These are phyloP conservation scores for Pythium periplocum DNA, from an alignment of 352 stramenopile species.

Conservation along the genomic window DNA sequence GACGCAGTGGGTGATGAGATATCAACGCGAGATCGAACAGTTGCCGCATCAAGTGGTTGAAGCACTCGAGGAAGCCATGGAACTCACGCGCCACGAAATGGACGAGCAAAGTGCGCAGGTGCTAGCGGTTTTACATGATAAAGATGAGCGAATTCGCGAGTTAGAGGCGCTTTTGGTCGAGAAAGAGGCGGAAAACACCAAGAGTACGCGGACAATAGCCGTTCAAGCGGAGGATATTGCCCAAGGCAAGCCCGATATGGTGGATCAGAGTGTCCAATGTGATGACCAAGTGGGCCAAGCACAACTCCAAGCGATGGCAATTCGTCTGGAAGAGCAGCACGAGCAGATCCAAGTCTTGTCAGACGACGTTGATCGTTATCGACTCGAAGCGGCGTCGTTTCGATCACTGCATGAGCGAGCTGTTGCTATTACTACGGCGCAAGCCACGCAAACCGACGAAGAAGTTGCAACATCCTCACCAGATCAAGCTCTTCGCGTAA, in stretches of 20 bases:
- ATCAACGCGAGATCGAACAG: no score
- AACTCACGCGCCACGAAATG: background rate
- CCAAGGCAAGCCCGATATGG: no score
- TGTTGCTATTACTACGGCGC: background rate
- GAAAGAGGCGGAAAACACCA: no score
- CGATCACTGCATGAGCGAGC: no score
- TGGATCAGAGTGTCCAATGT: no score
- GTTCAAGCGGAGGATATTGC: no score
- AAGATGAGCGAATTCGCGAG: constrained; percentile 19
- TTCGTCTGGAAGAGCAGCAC: constrained; percentile 13
- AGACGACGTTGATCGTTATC: constrained; percentile 19
- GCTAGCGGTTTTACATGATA: constrained; percentile 21
- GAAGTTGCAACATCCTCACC: background rate
- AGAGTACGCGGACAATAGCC: no score
- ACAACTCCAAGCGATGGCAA: constrained; percentile 1
- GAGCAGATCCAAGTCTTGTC: constrained; percentile 28
- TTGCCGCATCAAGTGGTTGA: no score
- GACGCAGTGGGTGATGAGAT: no score
- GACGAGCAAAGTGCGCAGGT: constrained; percentile 22
- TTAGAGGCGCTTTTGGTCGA: no score
- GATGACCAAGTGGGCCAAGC: background rate
- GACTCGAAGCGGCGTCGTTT: no score
- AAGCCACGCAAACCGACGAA: constrained; percentile 6
- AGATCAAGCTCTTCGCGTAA: background rate
- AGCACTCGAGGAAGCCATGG: no score